Conservation (phyloP, 2,329 filamentous ascomycete genomes). For the Dactylellina drechsleri region DNA sequence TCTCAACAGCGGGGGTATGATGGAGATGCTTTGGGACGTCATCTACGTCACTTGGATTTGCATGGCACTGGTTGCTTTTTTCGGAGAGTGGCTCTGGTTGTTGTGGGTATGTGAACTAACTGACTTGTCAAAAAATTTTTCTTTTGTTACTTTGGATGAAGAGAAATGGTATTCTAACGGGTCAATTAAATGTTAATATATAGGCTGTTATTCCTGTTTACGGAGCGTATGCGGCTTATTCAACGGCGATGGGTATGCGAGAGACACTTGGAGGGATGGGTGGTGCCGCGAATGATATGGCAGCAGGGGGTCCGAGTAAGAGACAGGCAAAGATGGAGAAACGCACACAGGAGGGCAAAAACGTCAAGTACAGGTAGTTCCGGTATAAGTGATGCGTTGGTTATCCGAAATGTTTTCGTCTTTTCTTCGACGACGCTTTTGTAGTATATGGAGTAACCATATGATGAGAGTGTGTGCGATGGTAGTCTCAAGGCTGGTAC, state of each 20-base stretch:
- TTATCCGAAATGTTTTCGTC: background rate
- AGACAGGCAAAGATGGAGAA: constrained; percentile 68
- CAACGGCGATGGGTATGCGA: constrained; percentile 65
- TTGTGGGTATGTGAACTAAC: constrained; percentile 63
- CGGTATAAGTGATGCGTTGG: background rate
- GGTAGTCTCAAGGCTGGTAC: too few relatives aligned
- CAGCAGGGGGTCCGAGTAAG: constrained; percentile 65
- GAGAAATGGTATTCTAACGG: background rate
- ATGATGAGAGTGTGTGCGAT: too few relatives aligned
- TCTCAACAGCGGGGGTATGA: constrained; percentile 84
- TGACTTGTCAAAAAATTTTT: background rate
- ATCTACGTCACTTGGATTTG: constrained; percentile 93
- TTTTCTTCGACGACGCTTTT: background rate
- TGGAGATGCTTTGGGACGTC: constrained; percentile 98
- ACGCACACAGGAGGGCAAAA: constrained; percentile 58
- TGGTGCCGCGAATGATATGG: constrained; percentile 56
- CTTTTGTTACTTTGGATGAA: background rate
- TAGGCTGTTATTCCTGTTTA: constrained; percentile 64
- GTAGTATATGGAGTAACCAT: too few relatives aligned
- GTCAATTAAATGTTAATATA: background rate
- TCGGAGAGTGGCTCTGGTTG: constrained; percentile 84
- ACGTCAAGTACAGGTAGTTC: constrained; percentile 37
- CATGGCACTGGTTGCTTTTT: constrained; percentile 74
- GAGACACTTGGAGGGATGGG: constrained; percentile 62
- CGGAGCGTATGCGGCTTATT: constrained; percentile 64